phyloP scores from a whole-genome alignment of 2,329 filamentous ascomycete genomes.

The Biscogniauxia marginata region DNA sequence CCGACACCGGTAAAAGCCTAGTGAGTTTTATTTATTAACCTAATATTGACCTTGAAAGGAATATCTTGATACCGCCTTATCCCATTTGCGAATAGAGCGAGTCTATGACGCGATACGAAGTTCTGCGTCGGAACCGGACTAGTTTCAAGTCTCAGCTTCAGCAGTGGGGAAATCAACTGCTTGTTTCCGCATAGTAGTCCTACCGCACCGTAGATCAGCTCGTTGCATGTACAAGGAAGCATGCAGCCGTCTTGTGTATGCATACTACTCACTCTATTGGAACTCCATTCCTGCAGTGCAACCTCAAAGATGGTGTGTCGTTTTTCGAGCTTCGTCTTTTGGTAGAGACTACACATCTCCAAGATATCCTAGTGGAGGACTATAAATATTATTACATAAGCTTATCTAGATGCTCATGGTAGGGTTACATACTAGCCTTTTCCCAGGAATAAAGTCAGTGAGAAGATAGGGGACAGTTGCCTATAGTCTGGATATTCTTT shows the following conservation, averaged over 20 bases:
- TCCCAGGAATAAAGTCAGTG: background rate
- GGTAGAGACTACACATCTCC: background rate
- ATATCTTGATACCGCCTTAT: background rate
- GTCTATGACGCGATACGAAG: background rate
- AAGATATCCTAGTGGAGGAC: background rate
- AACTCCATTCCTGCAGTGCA: background rate
- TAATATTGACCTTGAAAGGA: background rate
- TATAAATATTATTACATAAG: background rate
- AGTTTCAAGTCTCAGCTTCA: background rate
- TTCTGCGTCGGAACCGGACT: background rate
- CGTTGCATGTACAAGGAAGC: background rate
- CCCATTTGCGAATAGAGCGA: background rate
- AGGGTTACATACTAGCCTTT: background rate
- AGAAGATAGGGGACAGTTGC: background rate
- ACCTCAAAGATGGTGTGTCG: background rate
- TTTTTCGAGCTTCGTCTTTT: background rate
- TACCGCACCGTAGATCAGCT: background rate
- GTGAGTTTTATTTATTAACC: background rate
- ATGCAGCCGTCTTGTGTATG: background rate
- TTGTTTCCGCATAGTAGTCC: background rate
- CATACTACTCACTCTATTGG: background rate
- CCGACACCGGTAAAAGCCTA: background rate
- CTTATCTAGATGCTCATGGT: background rate
- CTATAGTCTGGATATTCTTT: background rate
- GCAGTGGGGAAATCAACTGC: background rate